These are phyloP conservation scores for Penicillium sp. DNA, from an alignment of 2,329 filamentous ascomycete genomes.

Conservation along the genomic window DNA sequence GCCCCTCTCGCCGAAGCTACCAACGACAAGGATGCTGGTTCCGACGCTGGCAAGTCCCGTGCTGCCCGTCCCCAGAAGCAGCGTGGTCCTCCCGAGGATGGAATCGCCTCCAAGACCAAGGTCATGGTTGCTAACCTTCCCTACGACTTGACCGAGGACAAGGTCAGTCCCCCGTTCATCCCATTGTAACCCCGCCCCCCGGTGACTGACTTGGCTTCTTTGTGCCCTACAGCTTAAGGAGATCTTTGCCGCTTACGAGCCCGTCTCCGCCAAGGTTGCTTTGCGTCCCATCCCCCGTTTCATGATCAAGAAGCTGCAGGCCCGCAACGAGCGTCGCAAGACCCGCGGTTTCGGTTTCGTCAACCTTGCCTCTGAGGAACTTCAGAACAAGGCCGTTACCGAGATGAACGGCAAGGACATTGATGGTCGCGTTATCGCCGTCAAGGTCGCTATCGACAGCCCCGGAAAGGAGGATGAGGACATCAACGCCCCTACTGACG, in stretches of 20 bases:
- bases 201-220: slow-evolving; percentile 25
- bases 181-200: background rate
- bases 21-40: slow-evolving; percentile 37
- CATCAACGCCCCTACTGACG: slow-evolving; percentile 51
- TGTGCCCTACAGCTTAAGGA: slow-evolving; percentile 76
- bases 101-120: slow-evolving; percentile 98
- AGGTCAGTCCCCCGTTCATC: slow-evolving; percentile 59
- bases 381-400: slow-evolving; percentile 92
- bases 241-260: slow-evolving; percentile 90
- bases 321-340: slow-evolving; percentile 97
- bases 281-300: slow-evolving; percentile 97
- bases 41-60: slow-evolving; percentile 45
- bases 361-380: slow-evolving; percentile 89
- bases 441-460: slow-evolving; percentile 99
- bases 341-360: slow-evolving; percentile 99
- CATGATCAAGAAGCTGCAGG: slow-evolving; percentile 99
- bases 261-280: slow-evolving; percentile 95
- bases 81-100: slow-evolving; percentile 95
- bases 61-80: slow-evolving; percentile 66
- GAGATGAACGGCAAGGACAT: slow-evolving; percentile 99
- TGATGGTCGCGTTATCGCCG: slow-evolving; percentile 96
- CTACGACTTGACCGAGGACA: slow-evolving; percentile 96
- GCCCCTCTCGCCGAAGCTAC: slow-evolving; percentile 63
- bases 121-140: slow-evolving; percentile 99
- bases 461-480: slow-evolving; percentile 95